These are phyloP conservation scores for Rubia tinctorum DNA, from an alignment of 305 asterid genomes.

Conservation along the genomic window DNA sequence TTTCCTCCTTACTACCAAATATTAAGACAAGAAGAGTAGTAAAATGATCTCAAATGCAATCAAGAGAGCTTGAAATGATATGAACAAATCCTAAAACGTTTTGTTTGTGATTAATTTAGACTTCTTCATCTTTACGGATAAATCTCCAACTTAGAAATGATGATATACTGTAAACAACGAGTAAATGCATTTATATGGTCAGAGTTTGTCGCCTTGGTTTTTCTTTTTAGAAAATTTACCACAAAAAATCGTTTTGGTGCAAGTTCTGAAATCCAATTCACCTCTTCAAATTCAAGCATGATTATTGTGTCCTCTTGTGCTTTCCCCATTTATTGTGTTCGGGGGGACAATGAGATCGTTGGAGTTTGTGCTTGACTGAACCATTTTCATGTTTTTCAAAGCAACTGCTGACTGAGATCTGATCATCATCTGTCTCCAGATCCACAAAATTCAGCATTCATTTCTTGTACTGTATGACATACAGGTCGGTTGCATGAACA, in stretches of 20 bases:
- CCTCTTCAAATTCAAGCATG: not conserved
- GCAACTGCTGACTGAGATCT: not conserved
- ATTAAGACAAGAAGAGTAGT: no score
- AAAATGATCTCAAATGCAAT: no score
- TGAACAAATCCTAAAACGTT: no score
- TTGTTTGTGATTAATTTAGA: no score
- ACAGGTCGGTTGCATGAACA: not conserved
- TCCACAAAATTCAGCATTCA: conserved; percentile 4
- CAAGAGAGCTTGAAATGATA: no score
- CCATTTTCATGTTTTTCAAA: conserved; percentile 7
- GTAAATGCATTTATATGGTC: not conserved
- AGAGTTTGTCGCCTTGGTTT: not conserved
- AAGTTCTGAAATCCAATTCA: not conserved
- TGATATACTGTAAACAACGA: no score
- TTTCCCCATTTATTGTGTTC: not conserved
- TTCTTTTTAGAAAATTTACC: not conserved
- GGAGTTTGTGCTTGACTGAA: conserved; percentile 19
- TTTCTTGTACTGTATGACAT: not conserved
- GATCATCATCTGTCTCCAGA: not conserved
- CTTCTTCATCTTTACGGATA: not conserved
- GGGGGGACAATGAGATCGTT: conserved; percentile 9
- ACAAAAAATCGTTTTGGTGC: not conserved
- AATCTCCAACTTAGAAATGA: not conserved
- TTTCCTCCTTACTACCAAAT: no score
- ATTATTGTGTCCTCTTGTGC: not conserved